Percentiles rank a stretch among this genome's conserved stretches.
Conservation (phyloP, 805 yeast species). For the Metschnikowia santaceciliae region DNA sequence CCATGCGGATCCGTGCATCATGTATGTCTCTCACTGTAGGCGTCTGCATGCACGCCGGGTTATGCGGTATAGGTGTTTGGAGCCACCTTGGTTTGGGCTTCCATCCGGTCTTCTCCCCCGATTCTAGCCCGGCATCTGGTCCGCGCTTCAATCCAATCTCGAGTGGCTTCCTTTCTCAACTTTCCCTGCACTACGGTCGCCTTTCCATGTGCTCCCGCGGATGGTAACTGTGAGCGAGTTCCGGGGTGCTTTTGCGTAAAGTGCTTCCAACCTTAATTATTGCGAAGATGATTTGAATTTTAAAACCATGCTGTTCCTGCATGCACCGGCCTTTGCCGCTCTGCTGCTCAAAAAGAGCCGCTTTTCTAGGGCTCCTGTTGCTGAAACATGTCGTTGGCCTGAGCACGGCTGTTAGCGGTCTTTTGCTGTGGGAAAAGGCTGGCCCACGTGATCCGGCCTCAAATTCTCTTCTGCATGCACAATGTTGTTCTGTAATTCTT, state of each 20-base stretch:
- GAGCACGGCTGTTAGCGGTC: neutral
- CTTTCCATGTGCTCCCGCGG: neutral
- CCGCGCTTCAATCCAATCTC: neutral
- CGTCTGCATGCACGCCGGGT: neutral
- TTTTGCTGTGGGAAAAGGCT: neutral
- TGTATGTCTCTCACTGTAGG: slow-evolving; percentile 4
- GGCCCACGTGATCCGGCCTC: neutral
- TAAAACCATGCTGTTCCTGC: neutral
- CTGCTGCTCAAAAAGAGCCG: neutral
- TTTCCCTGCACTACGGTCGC: neutral
- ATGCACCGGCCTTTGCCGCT: neutral
- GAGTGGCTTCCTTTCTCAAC: neutral
- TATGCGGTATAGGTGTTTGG: neutral
- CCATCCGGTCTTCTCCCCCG: neutral
- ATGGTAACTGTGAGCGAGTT: neutral
- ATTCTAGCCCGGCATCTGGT: neutral
- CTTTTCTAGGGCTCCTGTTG: neutral
- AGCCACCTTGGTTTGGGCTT: neutral
- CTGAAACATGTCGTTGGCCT: neutral
- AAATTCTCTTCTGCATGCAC: slow-evolving; percentile 1
- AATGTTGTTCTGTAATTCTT: neutral
- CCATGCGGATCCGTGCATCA: slow-evolving; percentile 1
- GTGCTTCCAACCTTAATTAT: neutral
- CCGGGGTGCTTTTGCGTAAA: neutral
- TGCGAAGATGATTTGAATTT: neutral